phyloP scores from a whole-genome alignment of 495 filamentous ascomycete genomes.

The Bombardia bombarda region DNA sequence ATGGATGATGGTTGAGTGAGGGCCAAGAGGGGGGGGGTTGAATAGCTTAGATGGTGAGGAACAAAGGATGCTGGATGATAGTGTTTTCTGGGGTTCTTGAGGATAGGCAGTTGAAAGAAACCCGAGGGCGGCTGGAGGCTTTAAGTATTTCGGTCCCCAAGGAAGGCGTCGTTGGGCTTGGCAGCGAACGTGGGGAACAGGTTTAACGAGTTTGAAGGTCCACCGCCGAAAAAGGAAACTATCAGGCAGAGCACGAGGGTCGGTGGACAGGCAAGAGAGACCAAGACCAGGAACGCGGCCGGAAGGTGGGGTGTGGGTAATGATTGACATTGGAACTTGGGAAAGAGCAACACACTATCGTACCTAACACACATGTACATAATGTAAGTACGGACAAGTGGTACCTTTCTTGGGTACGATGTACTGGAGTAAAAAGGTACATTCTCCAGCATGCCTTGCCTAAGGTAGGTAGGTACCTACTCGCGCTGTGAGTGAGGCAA shows the following conservation, averaged over 20 bases:
- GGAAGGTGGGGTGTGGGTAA: background rate
- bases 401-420: too few relatives aligned
- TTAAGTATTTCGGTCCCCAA: constrained; percentile 11
- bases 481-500: too few relatives aligned
- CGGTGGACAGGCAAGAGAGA: too few relatives aligned
- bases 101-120: too few relatives aligned
- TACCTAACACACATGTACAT: too few relatives aligned
- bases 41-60: constrained; percentile 1
- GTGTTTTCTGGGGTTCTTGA: constrained; percentile 3
- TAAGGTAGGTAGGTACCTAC: too few relatives aligned
- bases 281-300: constrained; percentile 1
- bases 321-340: constrained; percentile 2
- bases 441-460: too few relatives aligned
- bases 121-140: constrained; percentile 8
- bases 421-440: too few relatives aligned
- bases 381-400: too few relatives aligned
- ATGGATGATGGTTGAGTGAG: too few relatives aligned
- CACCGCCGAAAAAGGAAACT: constrained; percentile 15
- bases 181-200: constrained; percentile 3
- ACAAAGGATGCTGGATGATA: background rate
- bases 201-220: background rate
- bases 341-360: background rate
- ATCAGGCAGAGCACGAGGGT: constrained; percentile 9
- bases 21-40: too few relatives aligned
- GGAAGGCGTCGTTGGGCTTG: constrained; percentile 13